A percentile compares a stretch with the other conserved stretches of the same genome.
Conservation (phyloP, 495 filamentous ascomycete species). For the Sordaria brevicollis region DNA sequence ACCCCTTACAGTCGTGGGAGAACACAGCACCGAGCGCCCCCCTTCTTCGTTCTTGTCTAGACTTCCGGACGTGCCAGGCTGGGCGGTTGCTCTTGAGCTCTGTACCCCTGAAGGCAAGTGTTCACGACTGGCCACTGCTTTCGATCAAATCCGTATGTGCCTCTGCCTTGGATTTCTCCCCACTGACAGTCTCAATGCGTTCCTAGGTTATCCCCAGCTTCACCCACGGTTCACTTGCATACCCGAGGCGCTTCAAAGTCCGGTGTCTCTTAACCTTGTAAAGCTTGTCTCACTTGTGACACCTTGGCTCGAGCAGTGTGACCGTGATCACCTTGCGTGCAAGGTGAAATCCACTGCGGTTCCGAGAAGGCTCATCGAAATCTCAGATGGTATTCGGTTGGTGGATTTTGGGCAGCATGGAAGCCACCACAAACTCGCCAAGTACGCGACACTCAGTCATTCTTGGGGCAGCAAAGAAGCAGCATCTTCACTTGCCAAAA, state of each 20-base stretch:
- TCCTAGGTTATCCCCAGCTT: not conserved
- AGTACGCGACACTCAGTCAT: slow-evolving; percentile 1
- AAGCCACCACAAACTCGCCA: not conserved
- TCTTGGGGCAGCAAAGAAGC: not conserved
- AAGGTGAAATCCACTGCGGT: not conserved
- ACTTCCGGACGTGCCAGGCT: too few relatives aligned
- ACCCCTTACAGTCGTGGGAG: not conserved
- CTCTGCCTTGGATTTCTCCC: not conserved
- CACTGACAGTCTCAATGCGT: not conserved
- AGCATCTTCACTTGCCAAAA: not conserved
- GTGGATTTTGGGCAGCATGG: not conserved
- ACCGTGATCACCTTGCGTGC: not conserved
- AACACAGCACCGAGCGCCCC: too few relatives aligned
- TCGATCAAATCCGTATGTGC: too few relatives aligned
- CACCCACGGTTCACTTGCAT: not conserved
- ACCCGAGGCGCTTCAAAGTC: not conserved
- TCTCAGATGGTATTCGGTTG: not conserved
- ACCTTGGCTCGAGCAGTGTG: not conserved
- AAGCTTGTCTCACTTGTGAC: not conserved
- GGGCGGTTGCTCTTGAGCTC: not conserved
- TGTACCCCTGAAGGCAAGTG: not conserved
- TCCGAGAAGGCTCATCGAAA: not conserved
- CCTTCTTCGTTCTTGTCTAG: too few relatives aligned
- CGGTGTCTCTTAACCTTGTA: not conserved
- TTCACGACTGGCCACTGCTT: too few relatives aligned